Base-by-base conservation (phyloP, 768 basidiomycete genomes). In the Psilocybe cubensis region DNA sequence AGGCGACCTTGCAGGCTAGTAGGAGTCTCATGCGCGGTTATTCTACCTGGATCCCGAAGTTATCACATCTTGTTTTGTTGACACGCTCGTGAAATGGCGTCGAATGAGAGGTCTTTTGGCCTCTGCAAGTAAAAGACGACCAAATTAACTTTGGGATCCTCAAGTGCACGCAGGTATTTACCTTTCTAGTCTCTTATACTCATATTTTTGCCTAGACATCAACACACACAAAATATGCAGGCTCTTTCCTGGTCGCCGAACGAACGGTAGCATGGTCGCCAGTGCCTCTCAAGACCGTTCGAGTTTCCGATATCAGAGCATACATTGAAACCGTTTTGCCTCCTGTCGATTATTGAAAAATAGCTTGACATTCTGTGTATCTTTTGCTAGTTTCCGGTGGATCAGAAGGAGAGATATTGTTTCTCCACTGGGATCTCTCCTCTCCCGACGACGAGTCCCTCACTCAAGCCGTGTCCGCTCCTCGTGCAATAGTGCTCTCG, bases 191-290 rank as follows among this genome's bases (percentile, higher is more conserved):
- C 5, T 23, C 45, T 20, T 24, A 29, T 11, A 46, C 56, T 56
- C 4, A 33, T 28, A 9, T 41, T 27, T 31, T 47, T n/a, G 28
- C 8, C 12, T 47, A 98, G 96, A 43, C 95, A 98, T 70, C 89
- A 94, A 55, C 97, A 98, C 73, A 98, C 98, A 77, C 96, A 97
- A 63, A 97, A 95, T 0, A 88, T 99, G 41, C 96, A 98, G 72
- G 91, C 94, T 0, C 77, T 94, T 7, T 79, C 88, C 12, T 99
- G 96, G 96, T 94, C 90, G 28, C 94, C 95, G 0, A 92, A n/a
- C n/a, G n/a, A n/a, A 96, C 61, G 97, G 97, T 4, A 91, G 97
- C 70, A 79, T 95, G 40, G 86, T 98, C 14, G 96, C 96, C 17
- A 96, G 94, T 54, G 97, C 94, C 5, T 96, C 94, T 14, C 85